Evolutionary conservation across 2,329 filamentous ascomycete genomes (phyloP), one percentile per base, ranked within the genome.

Genomic region (Neoascochyta sp.): DNA sequence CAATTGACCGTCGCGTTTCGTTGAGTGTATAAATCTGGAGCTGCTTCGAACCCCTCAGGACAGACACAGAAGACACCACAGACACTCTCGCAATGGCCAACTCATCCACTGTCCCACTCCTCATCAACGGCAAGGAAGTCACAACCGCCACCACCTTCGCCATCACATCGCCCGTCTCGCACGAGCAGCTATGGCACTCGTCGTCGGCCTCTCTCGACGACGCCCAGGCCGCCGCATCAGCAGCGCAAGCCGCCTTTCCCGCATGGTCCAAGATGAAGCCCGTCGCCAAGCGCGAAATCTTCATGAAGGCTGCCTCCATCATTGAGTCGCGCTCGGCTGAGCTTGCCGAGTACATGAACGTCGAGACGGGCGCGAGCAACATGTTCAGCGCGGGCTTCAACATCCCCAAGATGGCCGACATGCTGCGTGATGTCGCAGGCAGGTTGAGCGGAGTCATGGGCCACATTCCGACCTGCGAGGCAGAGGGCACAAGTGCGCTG

Each of bases 281-380:
- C 1, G 53, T 67, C 14, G 54, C 70, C 14, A 81, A 83, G 21
- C 78, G 84, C 19, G 75, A 82, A 43, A 78, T 93, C 42, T 71
- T 93, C 36, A 66, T 83, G 35, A 79, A 77, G 54, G 80, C 83
- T 0, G 80, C 81, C 7, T 76, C 80, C 7, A 63, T 88, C 27
- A 66, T 89, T 38, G 67, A 75, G 22, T 62, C 58, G 16, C 74
- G 81, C 7, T 66, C 67, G 13, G 71, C 76, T 5, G 83, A 88
- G 57, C 60, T 86, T 11, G 64, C 62, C 7, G 53, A 67, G 16
- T 81, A 80, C 57, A 77, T 83, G 68, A 63, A 67, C 32, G 62
- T 72, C 17, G 75, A 81, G 59, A 81, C 74, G 1, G 76, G 74
- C 3, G 68, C 73, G 1, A 52, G 57, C 4, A 54, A 68, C 3